phyloP scores from a whole-genome alignment of 139 green algal species.

The Micractinium conductrix region DNA sequence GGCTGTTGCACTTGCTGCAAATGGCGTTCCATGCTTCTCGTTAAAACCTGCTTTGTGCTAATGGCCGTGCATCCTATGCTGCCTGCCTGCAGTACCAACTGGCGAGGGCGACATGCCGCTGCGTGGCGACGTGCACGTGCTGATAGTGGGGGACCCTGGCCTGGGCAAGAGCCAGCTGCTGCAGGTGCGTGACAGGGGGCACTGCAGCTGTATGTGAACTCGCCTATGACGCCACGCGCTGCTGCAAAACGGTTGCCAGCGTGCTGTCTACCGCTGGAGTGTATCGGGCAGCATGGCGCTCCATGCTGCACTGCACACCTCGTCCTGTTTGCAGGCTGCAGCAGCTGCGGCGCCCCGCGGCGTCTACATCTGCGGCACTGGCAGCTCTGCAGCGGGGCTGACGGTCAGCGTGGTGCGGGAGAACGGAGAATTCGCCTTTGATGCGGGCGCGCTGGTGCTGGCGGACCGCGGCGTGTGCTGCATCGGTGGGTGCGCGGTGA shows the following conservation, averaged over 20 bases:
- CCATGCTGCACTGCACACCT: background rate
- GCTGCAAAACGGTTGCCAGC: no score
- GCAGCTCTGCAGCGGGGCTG: slow-evolving; percentile 77
- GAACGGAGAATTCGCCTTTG: slow-evolving; percentile 77
- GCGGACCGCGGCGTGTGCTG: slow-evolving; percentile 87
- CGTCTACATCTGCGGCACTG: slow-evolving; percentile 94
- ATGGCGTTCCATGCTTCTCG: no score
- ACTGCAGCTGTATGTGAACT: no score
- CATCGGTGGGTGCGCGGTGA: slow-evolving; percentile 46
- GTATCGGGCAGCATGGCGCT: no score
- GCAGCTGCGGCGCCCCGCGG: slow-evolving; percentile 77
- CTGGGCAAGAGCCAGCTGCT: slow-evolving; percentile 93
- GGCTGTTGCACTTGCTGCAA: no score
- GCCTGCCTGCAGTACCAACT: background rate
- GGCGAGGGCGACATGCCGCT: slow-evolving; percentile 48
- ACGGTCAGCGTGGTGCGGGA: slow-evolving; percentile 84
- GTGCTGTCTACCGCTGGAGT: no score
- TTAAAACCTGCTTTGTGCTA: no score
- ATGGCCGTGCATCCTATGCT: no score
- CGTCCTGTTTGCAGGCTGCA: slow-evolving; percentile 59
- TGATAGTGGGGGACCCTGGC: slow-evolving; percentile 90
- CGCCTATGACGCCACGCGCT: no score
- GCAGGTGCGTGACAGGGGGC: slow-evolving; percentile 69
- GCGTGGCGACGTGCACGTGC: slow-evolving; percentile 85
- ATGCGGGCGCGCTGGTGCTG: slow-evolving; percentile 91